These are phyloP conservation scores for Botryotinia calthae DNA, from an alignment of 2,329 filamentous ascomycete species.

Conservation along the genomic window DNA sequence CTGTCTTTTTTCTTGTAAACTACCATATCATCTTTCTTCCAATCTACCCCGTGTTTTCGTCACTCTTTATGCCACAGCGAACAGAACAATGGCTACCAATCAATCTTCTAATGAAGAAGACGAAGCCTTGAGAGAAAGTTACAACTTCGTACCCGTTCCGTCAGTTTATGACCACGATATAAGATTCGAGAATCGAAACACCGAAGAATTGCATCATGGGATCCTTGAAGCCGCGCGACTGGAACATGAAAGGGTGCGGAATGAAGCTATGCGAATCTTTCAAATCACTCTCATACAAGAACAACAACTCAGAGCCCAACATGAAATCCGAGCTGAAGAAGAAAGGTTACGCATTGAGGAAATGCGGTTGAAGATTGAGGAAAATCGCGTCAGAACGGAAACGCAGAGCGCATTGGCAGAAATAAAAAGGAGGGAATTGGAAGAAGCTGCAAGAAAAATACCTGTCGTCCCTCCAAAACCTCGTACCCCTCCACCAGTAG, in stretches of 20 bases:
- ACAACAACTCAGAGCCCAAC: constrained; percentile 35
- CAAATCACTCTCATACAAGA: constrained; percentile 49
- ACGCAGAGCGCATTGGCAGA: constrained; percentile 51
- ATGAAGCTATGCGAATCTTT: constrained; percentile 49
- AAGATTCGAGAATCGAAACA: constrained; percentile 26
- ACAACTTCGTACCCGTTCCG: constrained; percentile 9
- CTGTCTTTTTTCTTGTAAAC: not conserved
- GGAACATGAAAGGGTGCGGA: constrained; percentile 64
- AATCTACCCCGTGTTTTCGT: too few species aligned
- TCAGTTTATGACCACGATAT: constrained; percentile 19
- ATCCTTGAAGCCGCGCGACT: constrained; percentile 64
- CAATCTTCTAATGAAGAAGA: constrained; percentile 14
- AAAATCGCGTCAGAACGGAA: constrained; percentile 36
- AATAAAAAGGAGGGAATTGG: constrained; percentile 47
- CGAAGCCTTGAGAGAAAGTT: constrained; percentile 13
- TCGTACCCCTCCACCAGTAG: constrained; percentile 26
- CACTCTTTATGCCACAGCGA: constrained; percentile 8
- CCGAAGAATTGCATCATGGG: constrained; percentile 41
- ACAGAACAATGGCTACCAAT: constrained; percentile 3
- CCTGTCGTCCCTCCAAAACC: constrained; percentile 29
- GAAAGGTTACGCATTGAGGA: constrained; percentile 6
- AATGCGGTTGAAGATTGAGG: constrained; percentile 21
- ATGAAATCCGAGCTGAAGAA: constrained; percentile 18
- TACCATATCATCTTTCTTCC: not conserved
- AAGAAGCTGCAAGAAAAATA: constrained; percentile 40